Percentiles rank a stretch among this genome's conserved stretches.
Evolutionary conservation across 139 green algal species (phyloP).

Genomic region (Desmodesmus armatus): DNA sequence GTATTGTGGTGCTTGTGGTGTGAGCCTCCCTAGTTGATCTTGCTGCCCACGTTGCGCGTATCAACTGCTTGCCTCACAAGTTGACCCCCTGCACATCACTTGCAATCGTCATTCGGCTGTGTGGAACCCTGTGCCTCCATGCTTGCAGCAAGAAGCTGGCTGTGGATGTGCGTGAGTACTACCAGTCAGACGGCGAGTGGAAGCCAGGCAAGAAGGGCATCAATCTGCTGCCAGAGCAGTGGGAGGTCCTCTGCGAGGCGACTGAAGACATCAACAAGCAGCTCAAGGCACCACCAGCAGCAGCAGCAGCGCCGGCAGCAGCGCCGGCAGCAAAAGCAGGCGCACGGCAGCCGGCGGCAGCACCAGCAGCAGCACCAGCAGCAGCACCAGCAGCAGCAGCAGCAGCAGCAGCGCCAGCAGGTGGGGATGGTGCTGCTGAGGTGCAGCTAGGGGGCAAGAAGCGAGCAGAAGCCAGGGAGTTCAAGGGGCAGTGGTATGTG

Average conservation of each 20-base stretch:
- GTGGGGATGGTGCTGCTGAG: neutral
- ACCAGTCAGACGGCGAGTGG: constrained; percentile 54
- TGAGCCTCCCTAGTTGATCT: no score
- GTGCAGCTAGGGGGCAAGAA: constrained; percentile 27
- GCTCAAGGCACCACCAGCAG: constrained; percentile 8
- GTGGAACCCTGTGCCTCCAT: no score
- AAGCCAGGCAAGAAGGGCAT: constrained; percentile 71
- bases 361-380: neutral
- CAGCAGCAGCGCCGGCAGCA: constrained; percentile 27
- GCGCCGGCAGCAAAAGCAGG: no score
- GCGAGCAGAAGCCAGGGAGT: constrained; percentile 52
- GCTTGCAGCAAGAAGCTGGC: constrained; percentile 38
- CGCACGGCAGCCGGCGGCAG: neutral
- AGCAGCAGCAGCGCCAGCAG: neutral
- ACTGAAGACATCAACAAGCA: neutral
- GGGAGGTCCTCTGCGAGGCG: neutral
- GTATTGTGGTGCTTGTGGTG: no score
- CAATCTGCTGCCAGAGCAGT: constrained; percentile 53
- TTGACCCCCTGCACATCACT: no score
- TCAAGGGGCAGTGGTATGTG: constrained; percentile 60
- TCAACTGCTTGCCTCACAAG: no score
- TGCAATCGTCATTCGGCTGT: no score
- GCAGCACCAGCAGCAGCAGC: constrained; percentile 9
- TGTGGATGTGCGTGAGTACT: constrained; percentile 47
- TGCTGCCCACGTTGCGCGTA: no score